Base-by-base conservation (phyloP, 768 basidiomycete species). In the Auricularia sp. region DNA sequence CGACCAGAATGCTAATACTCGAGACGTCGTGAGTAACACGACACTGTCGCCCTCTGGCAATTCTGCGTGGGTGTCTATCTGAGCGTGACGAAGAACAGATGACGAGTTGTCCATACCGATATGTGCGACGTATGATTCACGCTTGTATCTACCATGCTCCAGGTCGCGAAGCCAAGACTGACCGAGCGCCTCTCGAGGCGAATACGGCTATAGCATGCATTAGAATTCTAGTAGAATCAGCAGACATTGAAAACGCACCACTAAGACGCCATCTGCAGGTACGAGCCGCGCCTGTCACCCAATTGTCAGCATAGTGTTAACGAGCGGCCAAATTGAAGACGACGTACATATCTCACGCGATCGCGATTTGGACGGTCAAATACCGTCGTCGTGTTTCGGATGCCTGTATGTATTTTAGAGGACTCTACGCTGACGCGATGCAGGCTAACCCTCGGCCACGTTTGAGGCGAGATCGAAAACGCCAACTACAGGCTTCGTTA, bases 81-180 rank as follows among this genome's bases (percentile, higher is more conserved):
- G 54, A 18, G 58, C n/a, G 8, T 3, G n/a, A 45, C n/a, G 56
- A 14, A 35, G 5, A 11, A 44, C 3, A 14, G n/a, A 24, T n/a
- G 47, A 62, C 29, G 54, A 33, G 35, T 33, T 18, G 45, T 18
- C 70, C 86, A 72, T 72, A 94, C 92, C 87, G 67, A 96, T 87
- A 71, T 98, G 96, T 3, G 95, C 96, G 62, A 98, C 88, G 72
- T 98, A 98, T 35, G 77, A 77, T 71, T 98, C 94, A 66, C 82
- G 78, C 66, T 92, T 85, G 75, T 89, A 98, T 16, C 85, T 81
- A 11, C 96, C 97, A 65, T 92, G 86, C 68, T 94, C 92, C 16
- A 98, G 75, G 72, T 98, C 96, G 76, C 86, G 92, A 82, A 98
- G 88, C 96, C 97, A 98, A 70, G 89, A 92, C 75, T 98, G 97